Evolutionary conservation across 164 flowering plant genomes (phyloP).

Genomic region (Aristolochia californica): DNA sequence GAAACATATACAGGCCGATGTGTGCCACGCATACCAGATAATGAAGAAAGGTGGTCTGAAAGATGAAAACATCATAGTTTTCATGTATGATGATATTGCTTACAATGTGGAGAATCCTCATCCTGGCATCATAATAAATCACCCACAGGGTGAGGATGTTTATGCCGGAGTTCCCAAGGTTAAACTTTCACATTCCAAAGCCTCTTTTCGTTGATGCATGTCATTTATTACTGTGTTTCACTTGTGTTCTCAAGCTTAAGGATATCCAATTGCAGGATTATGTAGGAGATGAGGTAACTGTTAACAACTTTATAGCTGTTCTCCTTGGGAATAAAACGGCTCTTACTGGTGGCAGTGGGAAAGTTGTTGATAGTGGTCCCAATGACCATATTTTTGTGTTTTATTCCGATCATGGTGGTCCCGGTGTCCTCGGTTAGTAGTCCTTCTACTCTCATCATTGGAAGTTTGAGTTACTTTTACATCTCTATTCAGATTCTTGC

Average conservation of each 20-base stretch:
- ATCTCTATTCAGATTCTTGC: neutral
- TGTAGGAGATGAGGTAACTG: constrained; percentile 60
- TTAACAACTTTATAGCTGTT: constrained; percentile 59
- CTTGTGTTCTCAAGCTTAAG: neutral
- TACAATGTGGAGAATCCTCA: constrained; percentile 58
- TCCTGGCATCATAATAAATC: constrained; percentile 71
- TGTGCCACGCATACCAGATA: constrained; percentile 90
- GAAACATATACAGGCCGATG: constrained; percentile 47
- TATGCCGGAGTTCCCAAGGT: constrained; percentile 88
- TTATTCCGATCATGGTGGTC: constrained; percentile 86
- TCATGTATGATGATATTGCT: constrained; percentile 94
- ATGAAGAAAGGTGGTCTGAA: constrained; percentile 72
- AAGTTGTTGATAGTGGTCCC: constrained; percentile 78
- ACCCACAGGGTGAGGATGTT: constrained; percentile 66
- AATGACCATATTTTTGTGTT: constrained; percentile 68
- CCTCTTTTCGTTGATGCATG: neutral
- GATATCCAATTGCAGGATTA: constrained; percentile 57
- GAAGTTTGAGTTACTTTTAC: neutral
- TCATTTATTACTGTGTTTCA: neutral
- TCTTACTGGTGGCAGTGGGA: constrained; percentile 76
- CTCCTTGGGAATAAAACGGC: constrained; percentile 77
- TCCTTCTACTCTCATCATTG: neutral
- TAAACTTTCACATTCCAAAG: constrained; percentile 1
- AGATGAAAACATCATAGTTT: constrained; percentile 79
- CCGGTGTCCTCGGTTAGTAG: constrained; percentile 83